Conservation (phyloP, 768 basidiomycete species). For the Trametes elegans region DNA sequence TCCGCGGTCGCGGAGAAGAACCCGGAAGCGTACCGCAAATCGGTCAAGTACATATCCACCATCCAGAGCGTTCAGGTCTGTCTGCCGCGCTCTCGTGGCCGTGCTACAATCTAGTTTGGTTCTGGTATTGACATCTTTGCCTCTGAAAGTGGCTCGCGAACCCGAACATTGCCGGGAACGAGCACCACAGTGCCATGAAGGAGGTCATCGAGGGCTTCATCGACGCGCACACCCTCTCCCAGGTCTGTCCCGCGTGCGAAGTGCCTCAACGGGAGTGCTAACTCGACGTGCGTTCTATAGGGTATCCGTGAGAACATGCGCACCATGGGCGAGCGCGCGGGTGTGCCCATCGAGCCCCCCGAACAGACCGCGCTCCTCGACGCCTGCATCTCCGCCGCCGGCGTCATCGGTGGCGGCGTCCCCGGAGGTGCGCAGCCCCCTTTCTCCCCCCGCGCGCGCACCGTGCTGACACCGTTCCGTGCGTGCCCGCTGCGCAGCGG, state of each 20-base stretch:
- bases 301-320: slow-evolving; percentile 78
- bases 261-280: neutral
- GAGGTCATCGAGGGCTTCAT: slow-evolving; percentile 55
- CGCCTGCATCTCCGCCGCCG: slow-evolving; percentile 69
- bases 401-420: slow-evolving; percentile 92
- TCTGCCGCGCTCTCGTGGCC: neutral
- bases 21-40: slow-evolving; percentile 48
- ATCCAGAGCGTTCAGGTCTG: slow-evolving; percentile 56
- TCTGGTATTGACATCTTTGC: no score
- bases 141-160: slow-evolving; percentile 37
- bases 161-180: slow-evolving; percentile 45
- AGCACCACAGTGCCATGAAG: slow-evolving; percentile 26
- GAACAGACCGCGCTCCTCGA: slow-evolving; percentile 86
- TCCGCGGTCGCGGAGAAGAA: slow-evolving; percentile 48
- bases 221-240: slow-evolving; percentile 52
- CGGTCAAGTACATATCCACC: slow-evolving; percentile 61
- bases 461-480: neutral
- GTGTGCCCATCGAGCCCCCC: slow-evolving; percentile 86
- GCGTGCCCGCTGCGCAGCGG: slow-evolving; percentile 54
- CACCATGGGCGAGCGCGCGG: slow-evolving; percentile 72
- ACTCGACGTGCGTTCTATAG: slow-evolving; percentile 36
- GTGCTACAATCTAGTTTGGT: no score
- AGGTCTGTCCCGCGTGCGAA: slow-evolving; percentile 40
- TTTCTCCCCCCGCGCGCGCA: neutral
- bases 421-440: slow-evolving; percentile 76